Evolutionary conservation across 73 alveolate genomes (phyloP), one percentile per base, ranked within the genome.

Genomic region (Durusdinium trenchii): DNA sequence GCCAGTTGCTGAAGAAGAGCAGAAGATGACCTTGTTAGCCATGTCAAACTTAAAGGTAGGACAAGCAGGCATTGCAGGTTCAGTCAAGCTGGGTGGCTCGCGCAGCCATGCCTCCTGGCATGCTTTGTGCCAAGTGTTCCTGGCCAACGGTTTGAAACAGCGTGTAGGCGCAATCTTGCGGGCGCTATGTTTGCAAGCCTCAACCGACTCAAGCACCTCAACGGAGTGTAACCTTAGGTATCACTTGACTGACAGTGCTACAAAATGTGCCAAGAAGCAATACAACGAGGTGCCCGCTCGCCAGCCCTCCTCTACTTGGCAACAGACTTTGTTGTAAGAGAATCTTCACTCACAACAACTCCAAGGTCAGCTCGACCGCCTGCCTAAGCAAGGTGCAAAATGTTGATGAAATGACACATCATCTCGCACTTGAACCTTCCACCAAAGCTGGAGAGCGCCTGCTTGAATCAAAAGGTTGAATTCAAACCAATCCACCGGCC

Each of bases 101-200:
- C 95, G 95, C 83, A 32, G 95, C 95, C 95, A 87, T 87, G 26
- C 95, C 95, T 60, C 95, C 95, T 28, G 95, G 95, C 95, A 87
- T 87, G 83, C 95, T 87, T 61, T 87, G 95, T 64, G 95, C 79
- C 84, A 87, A n/a, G 79, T 87, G 95, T 26, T 87, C 95, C 95
- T 87, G 85, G 30, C 73, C 73, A 57, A 57, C 32, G 30, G n/a
- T 60, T 23, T 60, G 73, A 75, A 36, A 75, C 57, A 36, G n/a
- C 23, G 57, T 75, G 32, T 40, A 10, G 10, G n/a, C 50, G 4
- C 32, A 23, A 16, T 16, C 23, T 57, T 57, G 12, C 69, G 69
- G 12, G 69, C 18, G 30, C n/a, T 60, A 32, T 60, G 30, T 60
- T 32, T 60, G 43, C 81, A 18, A 30, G n/a, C 92, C 92, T 82